These are phyloP conservation scores for Cardamine chenopodiifolia DNA, from an alignment of 345 rosid species.

Conservation along the genomic window DNA sequence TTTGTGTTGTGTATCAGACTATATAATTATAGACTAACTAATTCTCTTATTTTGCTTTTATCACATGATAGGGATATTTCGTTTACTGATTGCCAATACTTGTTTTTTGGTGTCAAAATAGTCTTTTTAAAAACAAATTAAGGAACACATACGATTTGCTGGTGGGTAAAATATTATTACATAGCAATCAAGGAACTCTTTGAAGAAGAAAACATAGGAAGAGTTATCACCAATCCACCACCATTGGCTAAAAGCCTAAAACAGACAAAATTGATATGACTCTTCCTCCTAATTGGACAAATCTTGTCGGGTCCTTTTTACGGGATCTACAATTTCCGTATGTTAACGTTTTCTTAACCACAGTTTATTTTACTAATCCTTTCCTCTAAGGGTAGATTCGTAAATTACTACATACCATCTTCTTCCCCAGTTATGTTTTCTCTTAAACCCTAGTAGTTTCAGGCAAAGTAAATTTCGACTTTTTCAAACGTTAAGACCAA, in stretches of 20 bases:
- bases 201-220: background rate
- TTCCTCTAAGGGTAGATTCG: background rate
- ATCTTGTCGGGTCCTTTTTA: constrained; percentile 26
- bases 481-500: background rate
- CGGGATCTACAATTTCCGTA: background rate
- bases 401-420: background rate
- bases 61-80: constrained; percentile 12
- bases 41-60: background rate
- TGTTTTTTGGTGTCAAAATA: background rate
- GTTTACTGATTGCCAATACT: background rate
- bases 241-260: constrained; percentile 12
- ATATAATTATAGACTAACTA: constrained; percentile 18
- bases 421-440: background rate
- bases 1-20: constrained; percentile 33
- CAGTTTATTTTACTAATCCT: background rate
- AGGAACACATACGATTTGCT: background rate
- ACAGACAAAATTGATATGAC: constrained; percentile 18
- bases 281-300: constrained; percentile 15
- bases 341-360: background rate
- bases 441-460: constrained; percentile 2
- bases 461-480: background rate
- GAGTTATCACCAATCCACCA: background rate
- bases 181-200: background rate
- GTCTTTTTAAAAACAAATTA: background rate
- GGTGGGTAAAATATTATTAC: background rate